A percentile compares a stretch with the other conserved stretches of the same genome.
Conservation (phyloP, 495 filamentous ascomycete genomes). For the Penicillium lagena region DNA sequence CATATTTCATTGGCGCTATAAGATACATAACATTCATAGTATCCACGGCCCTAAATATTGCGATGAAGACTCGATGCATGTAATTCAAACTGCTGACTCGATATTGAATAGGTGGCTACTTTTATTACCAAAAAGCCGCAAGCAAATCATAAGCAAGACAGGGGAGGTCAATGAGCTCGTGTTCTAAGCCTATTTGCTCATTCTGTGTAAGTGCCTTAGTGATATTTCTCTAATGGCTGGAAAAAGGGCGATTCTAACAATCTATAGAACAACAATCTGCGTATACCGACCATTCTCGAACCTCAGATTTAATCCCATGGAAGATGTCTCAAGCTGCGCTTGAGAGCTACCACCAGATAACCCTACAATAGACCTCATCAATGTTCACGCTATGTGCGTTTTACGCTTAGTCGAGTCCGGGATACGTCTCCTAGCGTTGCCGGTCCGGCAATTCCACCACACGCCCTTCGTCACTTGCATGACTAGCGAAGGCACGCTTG, state of each 20-base stretch:
- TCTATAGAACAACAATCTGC: constrained; percentile 17
- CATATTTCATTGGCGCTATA: constrained; percentile 60
- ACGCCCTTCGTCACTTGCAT: constrained; percentile 27
- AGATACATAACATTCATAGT: constrained; percentile 20
- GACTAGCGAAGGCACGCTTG: constrained; percentile 21
- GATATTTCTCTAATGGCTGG: not conserved
- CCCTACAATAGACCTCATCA: constrained; percentile 16
- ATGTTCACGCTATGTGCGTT: constrained; percentile 21
- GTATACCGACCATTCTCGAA: constrained; percentile 26
- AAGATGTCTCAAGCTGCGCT: constrained; percentile 24
- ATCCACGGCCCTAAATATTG: constrained; percentile 9
- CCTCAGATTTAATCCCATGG: constrained; percentile 20
- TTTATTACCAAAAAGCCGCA: constrained; percentile 17
- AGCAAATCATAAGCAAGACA: constrained; percentile 19
- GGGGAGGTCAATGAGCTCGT: constrained; percentile 30
- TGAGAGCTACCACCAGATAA: constrained; percentile 15
- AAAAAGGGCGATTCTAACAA: not conserved
- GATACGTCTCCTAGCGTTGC: constrained; percentile 21
- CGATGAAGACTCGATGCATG: constrained; percentile 13
- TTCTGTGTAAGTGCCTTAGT: constrained; percentile 20
- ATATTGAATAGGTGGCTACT: constrained; percentile 20
- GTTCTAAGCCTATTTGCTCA: constrained; percentile 27
- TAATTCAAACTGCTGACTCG: constrained; percentile 23
- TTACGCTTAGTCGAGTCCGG: constrained; percentile 19
- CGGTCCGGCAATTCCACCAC: constrained; percentile 15